phyloP scores from a whole-genome alignment of 495 filamentous ascomycete genomes.

The Jackrogersella minutella region DNA sequence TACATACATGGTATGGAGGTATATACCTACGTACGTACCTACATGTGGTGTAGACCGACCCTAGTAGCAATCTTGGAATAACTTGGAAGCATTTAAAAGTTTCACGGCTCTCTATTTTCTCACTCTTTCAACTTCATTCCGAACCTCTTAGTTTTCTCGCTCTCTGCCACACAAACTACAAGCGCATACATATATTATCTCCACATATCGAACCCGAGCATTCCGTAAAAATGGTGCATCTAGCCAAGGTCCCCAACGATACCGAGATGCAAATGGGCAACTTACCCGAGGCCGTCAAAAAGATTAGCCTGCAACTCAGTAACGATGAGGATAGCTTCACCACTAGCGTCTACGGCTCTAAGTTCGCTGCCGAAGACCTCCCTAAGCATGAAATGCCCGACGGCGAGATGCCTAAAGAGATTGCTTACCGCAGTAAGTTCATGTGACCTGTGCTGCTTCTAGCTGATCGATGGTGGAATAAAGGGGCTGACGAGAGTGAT shows the following conservation, averaged over 20 bases:
- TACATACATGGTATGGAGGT: no score
- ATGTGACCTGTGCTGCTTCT: no score
- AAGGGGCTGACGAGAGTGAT: no score
- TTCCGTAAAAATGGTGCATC: slow-evolving; percentile 71
- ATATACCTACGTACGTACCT: not conserved
- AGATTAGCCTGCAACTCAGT: slow-evolving; percentile 54
- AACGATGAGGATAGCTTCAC: slow-evolving; percentile 69
- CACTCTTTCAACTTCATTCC: not conserved
- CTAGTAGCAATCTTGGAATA: not conserved
- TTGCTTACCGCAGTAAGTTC: slow-evolving; percentile 92
- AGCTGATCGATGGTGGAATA: no score
- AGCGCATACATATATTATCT: no score
- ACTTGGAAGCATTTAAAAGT: slow-evolving; percentile 24
- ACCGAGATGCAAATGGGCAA: slow-evolving; percentile 56
- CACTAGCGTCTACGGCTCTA: slow-evolving; percentile 83
- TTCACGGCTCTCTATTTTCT: slow-evolving; percentile 1
- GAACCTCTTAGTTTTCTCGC: not conserved
- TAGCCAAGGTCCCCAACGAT: slow-evolving; percentile 63
- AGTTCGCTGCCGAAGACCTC: slow-evolving; percentile 78
- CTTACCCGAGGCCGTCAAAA: slow-evolving; percentile 55
- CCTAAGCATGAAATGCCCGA: slow-evolving; percentile 90
- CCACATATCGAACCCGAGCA: not conserved
- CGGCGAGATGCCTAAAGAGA: slow-evolving; percentile 82
- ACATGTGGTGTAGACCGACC: not conserved
- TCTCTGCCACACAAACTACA: slow-evolving; percentile 2